Evolutionary conservation across 164 flowering plant species (phyloP).

Genomic region (Sedum album): DNA sequence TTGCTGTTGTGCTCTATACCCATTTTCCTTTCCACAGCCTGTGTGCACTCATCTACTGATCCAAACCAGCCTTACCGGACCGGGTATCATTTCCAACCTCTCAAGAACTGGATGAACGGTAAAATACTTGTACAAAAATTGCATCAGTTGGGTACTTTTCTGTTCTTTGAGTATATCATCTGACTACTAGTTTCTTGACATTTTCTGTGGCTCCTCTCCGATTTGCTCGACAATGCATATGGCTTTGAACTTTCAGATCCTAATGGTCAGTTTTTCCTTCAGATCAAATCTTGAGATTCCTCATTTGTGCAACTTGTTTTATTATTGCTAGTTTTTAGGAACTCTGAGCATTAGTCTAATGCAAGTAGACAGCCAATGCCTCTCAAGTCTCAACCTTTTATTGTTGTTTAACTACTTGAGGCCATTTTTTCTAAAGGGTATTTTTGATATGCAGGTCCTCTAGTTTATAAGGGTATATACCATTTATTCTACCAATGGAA

Average conservation of each 20-base stretch:
- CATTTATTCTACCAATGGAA: constrained; percentile 84
- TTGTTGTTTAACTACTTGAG: too few species aligned
- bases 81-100: constrained; percentile 45
- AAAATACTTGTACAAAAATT: background rate
- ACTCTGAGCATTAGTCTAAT: background rate
- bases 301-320: background rate
- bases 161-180: background rate
- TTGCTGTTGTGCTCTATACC: background rate
- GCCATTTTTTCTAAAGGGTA: too few species aligned
- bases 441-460: constrained; percentile 42
- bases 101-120: constrained; percentile 57
- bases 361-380: background rate
- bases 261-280: constrained; percentile 26
- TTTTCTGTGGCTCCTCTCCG: constrained; percentile 4
- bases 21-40: background rate
- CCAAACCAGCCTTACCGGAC: constrained; percentile 34
- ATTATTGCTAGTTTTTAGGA: background rate
- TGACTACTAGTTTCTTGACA: constrained; percentile 7
- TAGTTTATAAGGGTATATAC: constrained; percentile 71
- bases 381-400: too few species aligned
- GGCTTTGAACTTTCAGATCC: constrained; percentile 27
- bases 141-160: too few species aligned
- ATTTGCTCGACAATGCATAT: background rate
- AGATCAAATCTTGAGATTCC: background rate
- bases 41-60: background rate